Percentiles rank a stretch among this genome's conserved stretches.
phyloP scores from a whole-genome alignment of 345 rosid genomes.

The Eucalyptus curtisii region DNA sequence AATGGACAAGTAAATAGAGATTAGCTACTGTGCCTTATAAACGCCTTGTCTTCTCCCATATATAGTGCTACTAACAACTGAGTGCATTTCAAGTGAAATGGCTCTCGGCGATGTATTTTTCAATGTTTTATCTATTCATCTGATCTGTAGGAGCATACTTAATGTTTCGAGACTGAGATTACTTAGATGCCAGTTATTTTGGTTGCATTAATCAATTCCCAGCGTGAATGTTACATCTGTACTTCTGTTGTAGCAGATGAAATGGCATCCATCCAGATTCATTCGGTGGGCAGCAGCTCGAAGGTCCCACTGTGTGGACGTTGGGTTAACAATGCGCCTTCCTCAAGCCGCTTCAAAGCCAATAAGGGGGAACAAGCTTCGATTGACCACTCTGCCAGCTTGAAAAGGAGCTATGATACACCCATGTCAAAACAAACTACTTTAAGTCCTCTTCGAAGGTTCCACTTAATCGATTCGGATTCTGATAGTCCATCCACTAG shows the following conservation, averaged over 20 bases:
- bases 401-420: conserved; percentile 17
- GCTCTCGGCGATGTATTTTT: background rate
- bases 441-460: conserved; percentile 74
- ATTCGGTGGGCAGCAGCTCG: conserved; percentile 51
- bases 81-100: background rate
- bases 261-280: conserved; percentile 20
- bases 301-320: conserved; percentile 40
- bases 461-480: conserved; percentile 77
- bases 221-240: background rate
- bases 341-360: conserved; percentile 14
- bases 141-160: background rate
- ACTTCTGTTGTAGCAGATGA: conserved; percentile 19
- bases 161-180: background rate
- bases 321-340: conserved; percentile 22
- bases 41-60: background rate
- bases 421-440: conserved; percentile 36
- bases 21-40: background rate
- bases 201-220: background rate
- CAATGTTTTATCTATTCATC: background rate
- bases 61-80: background rate
- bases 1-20: background rate
- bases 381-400: conserved; percentile 23
- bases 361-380: conserved; percentile 18
- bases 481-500: conserved; percentile 39
- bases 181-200: background rate